Evolutionary conservation across 352 stramenopile species (phyloP), one percentile per base, ranked within the genome.

Genomic region (Aphanomyces invadans): DNA sequence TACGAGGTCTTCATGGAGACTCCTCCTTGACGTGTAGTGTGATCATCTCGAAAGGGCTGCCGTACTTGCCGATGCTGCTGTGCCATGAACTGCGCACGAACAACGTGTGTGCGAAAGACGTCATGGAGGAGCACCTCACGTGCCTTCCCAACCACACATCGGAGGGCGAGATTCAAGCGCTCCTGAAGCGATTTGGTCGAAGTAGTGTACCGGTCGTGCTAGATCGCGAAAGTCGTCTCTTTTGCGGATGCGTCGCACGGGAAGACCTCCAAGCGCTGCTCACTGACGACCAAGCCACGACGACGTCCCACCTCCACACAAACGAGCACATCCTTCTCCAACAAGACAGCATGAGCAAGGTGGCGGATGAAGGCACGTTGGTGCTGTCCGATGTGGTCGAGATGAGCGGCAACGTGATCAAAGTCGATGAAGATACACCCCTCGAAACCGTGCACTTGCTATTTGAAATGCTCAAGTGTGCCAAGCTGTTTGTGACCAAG

Each of bases 371-470:
- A 7, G 36, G 91, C 73, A 71, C 71, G 21, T 71, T 79, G 9
- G 78, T 78, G 62, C 75, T 93, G 11, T 73, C 78, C 21, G 48
- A 70, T 44, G 68, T 65, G 0, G 74, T 95, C 51, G 92, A 95
- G 63, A 76, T 95, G 55, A 92, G 83, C 80, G 15, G 85, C 92
- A 72, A 95, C 81, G 9, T 86, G 91, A 42, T 90, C 84, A 15
- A 91, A 74, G 38, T 81, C 74, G 60, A 67, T 46, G 65, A 71
- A 55, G 67, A 72, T 46, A 95, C 86, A 28, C 74, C 86, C 26
- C 73, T 95, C 36, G 84, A 95, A 56, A 85, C 92, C 49, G 71
- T 95, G 4, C 87, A 95, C 74, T 90, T 95, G 76, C 90, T 95
- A 64, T 95, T 95, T 76, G 92, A 86, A 19, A 95, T 95, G 87